Base-by-base conservation (phyloP, 805 yeast species). In the Candida wancherniae region DNA sequence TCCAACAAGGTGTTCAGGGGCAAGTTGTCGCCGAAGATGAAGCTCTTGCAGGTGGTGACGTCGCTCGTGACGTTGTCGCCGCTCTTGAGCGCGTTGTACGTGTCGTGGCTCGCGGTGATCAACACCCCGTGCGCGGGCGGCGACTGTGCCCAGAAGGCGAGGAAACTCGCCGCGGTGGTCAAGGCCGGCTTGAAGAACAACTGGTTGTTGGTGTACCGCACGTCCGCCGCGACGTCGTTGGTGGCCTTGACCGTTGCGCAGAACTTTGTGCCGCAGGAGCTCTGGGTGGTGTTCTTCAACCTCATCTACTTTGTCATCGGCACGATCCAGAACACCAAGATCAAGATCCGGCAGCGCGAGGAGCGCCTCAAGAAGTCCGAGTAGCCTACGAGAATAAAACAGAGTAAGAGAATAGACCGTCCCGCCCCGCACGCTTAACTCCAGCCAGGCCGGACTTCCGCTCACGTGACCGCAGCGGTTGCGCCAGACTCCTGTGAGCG, bases 261-360 rank as follows among this genome's bases (percentile, higher is more conserved):
- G 48, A 70, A 61, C 30, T 75, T 64, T 39, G 42, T 79, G 9
- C 60, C 66, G 6, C 79, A 80, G 2, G 74, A 77, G 44, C 56
- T 70, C 18, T 79, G 86, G 86, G 77, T 75, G 8, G 75, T 74
- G 3, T 78, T 77, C 49, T 76, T 76, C 56, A 71, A 69, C 42
- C 40, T 73, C 19, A 71, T 77, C 14, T 77, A 70, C 45, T 77
- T 77, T 41, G 48, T 77, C 4, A 55, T 78, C 34, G 83, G 83
- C 1, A 78, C 84, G 1, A 64, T 67, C 33, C 81, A 78, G 44
- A 79, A 79, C 47, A 68, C 75, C 4, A 59, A 66, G 49, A 58
- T 78, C 40, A 77, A 77, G 52, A 34, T 55, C 39, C 53, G 24
- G 22, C 40, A 36, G 20, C 27, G 37, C 19, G 30, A 33, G 27